Base-by-base conservation (phyloP, 2,329 filamentous ascomycete genomes). In the Monilinia fructicola region DNA sequence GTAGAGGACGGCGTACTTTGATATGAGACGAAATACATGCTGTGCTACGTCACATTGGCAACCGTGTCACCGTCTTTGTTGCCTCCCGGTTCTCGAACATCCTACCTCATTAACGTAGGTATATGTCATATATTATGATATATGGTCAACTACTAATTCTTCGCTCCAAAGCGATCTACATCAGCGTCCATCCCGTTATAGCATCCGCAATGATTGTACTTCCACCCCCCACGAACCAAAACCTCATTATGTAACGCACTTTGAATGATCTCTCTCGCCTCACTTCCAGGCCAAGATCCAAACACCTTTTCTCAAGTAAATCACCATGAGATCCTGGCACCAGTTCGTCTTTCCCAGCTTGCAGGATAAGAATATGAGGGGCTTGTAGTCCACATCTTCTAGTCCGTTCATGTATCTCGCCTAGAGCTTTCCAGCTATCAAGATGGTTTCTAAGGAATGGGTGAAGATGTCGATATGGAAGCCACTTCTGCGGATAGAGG, bases 401-500 rank as follows among this genome's bases (percentile, higher is more conserved):
- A 7, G 70, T 60, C 5, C 56, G 71, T 46, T 75, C 69, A 11
- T 78, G 76, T 44, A 87, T 80, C 38, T 74, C 63, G 4, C 76
- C 79, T 40, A 87, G 69, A 68, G 86, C 86, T 64, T 77, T 74
- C 78, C 78, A 82, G 69, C 80, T 86, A 70, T 87, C 83, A 46
- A 87, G 77, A 52, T 85, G 83, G 68, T 84, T 93, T 71, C 89
- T 82, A 14, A 93, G 80, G 73, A 93, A 93, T 0, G 88, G 89
- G 81, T 87, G 86, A 0, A 94, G 81, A 74, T 93, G 87, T 56
- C 85, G 84, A 75, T 94, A 94, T 0, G 91, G 91, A 9, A 93
- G 79, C 90, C 90, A 93, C 71, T 85, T 90, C 72, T 93, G 89
- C 1, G 90, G 90, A 73, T 93, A 94, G 3, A 94, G 77, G 1